Evolutionary conservation across 345 rosid species (phyloP).

Genomic region (Angophora floribunda): DNA sequence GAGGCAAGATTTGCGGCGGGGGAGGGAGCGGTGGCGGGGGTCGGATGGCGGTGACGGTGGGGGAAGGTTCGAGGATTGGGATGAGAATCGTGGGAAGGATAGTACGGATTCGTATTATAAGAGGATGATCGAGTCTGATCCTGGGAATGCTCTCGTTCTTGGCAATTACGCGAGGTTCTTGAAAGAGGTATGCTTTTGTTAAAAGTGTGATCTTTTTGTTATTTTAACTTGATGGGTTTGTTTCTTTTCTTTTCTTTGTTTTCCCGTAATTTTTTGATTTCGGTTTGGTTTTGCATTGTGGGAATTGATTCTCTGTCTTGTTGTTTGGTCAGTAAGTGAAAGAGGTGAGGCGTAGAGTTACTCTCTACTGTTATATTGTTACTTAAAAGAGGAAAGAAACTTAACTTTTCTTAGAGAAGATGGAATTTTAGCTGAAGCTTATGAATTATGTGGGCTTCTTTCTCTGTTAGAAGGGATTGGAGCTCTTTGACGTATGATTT

Average conservation of each 20-base stretch:
- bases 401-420: background rate
- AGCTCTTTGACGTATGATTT: background rate
- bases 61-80: conserved; percentile 19
- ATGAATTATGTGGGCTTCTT: background rate
- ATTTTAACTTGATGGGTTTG: background rate
- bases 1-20: conserved; percentile 28
- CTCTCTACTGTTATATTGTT: background rate
- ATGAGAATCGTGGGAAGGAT: conserved; percentile 20
- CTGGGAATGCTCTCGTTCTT: conserved; percentile 68
- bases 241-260: background rate
- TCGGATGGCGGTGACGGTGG: conserved; percentile 33
- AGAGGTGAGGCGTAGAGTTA: background rate
- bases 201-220: background rate
- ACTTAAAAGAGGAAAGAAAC: background rate
- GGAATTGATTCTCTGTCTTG: background rate
- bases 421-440: background rate
- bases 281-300: background rate
- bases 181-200: conserved; percentile 49
- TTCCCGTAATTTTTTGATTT: background rate
- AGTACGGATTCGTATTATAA: conserved; percentile 52
- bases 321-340: background rate
- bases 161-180: conserved; percentile 78
- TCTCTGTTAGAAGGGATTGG: background rate
- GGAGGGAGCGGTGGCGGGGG: conserved; percentile 45
- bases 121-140: conserved; percentile 80